A percentile compares a stretch with the other conserved stretches of the same genome.
Conservation (phyloP, 2,329 filamentous ascomycete species). For the Apiospora kogelbergensis region DNA sequence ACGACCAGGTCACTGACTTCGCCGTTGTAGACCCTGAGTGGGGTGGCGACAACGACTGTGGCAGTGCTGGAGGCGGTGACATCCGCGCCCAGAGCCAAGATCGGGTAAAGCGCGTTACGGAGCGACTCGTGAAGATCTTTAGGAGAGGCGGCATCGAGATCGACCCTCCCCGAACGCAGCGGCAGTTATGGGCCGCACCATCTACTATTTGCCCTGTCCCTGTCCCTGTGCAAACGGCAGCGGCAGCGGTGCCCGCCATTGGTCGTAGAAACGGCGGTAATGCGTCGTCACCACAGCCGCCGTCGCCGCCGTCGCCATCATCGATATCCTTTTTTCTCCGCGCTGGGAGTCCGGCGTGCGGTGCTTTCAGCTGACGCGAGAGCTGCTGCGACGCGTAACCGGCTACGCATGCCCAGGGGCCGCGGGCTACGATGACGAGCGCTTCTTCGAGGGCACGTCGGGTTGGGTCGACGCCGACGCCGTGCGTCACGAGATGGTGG, state of each 20-base stretch:
- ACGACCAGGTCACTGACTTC: not conserved
- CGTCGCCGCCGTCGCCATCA: not conserved
- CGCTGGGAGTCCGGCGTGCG: slow-evolving; percentile 12
- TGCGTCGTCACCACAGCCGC: not conserved
- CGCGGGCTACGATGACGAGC: not conserved
- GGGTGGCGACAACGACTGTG: not conserved
- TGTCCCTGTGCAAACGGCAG: not conserved
- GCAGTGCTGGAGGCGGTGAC: not conserved
- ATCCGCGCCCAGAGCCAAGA: not conserved
- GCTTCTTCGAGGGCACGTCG: not conserved
- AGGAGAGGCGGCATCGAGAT: not conserved
- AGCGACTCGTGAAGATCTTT: slow-evolving; percentile 4
- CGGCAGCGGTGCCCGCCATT: not conserved
- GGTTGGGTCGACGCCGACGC: slow-evolving; percentile 14
- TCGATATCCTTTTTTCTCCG: no score
- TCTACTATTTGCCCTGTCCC: not conserved
- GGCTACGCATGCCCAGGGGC: not conserved
- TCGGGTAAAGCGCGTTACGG: not conserved
- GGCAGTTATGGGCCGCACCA: slow-evolving; percentile 6
- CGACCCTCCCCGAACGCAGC: not conserved
- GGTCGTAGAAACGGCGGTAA: not conserved
- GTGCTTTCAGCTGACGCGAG: slow-evolving; percentile 8
- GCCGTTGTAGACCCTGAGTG: not conserved
- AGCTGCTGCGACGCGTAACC: slow-evolving; percentile 3
- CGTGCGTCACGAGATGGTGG: slow-evolving; percentile 14